Conservation (phyloP, 768 basidiomycete genomes). For the Russula emetica region DNA sequence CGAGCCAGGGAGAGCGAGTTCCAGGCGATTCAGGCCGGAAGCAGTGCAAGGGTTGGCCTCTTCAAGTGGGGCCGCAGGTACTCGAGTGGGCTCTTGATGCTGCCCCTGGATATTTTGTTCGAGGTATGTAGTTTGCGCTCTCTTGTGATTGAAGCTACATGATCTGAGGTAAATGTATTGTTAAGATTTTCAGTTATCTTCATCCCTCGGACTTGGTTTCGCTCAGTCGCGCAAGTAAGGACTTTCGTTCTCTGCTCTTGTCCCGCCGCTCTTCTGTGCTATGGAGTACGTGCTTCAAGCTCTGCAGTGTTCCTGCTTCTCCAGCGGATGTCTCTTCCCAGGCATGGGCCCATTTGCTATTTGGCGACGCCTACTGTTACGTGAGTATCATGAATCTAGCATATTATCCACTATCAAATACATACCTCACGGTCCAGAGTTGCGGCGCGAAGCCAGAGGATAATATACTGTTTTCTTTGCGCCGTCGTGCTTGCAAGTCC, state of each 20-base stretch:
- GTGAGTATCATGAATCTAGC: not conserved
- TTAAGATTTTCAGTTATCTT: slow-evolving; percentile 34
- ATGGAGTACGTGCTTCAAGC: slow-evolving; percentile 29
- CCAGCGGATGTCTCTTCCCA: slow-evolving; percentile 17
- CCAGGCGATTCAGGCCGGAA: too few relatives aligned
- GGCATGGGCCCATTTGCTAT: slow-evolving; percentile 22
- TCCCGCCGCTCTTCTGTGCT: slow-evolving; percentile 26
- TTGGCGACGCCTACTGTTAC: slow-evolving; percentile 19
- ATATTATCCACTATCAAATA: not conserved
- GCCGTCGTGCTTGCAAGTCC: slow-evolving; percentile 23
- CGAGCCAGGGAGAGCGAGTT: not conserved
- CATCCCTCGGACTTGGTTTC: slow-evolving; percentile 34
- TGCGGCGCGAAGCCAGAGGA: slow-evolving; percentile 19
- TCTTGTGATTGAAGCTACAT: not conserved
- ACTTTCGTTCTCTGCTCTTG: slow-evolving; percentile 33
- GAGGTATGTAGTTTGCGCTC: slow-evolving; percentile 28
- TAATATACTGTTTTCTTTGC: slow-evolving; percentile 19
- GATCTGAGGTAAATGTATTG: not conserved
- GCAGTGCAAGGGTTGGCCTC: not conserved
- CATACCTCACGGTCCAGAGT: slow-evolving; percentile 2
- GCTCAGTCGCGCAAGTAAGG: slow-evolving; percentile 33
- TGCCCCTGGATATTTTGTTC: slow-evolving; percentile 33
- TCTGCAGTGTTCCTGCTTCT: slow-evolving; percentile 8
- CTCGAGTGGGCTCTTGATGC: slow-evolving; percentile 20
- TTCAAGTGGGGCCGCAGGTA: slow-evolving; percentile 2